Conservation (phyloP, 305 asterid species). For the Fraxinus sp. region DNA sequence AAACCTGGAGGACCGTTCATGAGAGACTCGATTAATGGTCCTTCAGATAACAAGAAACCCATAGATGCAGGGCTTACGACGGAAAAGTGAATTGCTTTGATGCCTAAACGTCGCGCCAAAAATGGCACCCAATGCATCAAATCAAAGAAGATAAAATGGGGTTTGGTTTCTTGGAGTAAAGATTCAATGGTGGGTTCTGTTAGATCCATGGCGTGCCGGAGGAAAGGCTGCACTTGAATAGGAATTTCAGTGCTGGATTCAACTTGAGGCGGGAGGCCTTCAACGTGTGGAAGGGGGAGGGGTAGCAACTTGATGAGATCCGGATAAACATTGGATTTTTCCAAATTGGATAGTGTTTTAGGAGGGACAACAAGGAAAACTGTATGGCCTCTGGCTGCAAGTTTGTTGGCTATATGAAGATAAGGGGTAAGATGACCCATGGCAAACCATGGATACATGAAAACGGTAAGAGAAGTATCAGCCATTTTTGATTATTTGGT, state of each 20-base stretch:
- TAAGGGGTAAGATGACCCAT: conserved; percentile 67
- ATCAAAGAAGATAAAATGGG: conserved; percentile 27
- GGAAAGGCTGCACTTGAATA: conserved; percentile 30
- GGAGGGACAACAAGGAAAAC: conserved; percentile 57
- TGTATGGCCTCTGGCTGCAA: conserved; percentile 60
- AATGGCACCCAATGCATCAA: conserved; percentile 25
- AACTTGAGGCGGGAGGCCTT: conserved; percentile 56
- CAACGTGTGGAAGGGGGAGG: conserved; percentile 46
- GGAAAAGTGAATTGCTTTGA: conserved; percentile 44
- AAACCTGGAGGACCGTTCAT: conserved; percentile 47
- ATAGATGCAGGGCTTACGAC: conserved; percentile 45
- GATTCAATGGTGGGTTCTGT: conserved; percentile 33
- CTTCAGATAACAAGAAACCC: conserved; percentile 44
- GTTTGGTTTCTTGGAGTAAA: conserved; percentile 14
- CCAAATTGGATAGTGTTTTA: conserved; percentile 39
- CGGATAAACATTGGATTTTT: conserved; percentile 48
- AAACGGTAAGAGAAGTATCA: conserved; percentile 28
- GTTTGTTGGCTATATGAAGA: conserved; percentile 63
- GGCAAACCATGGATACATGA: conserved; percentile 75
- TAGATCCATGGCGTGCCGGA: conserved; percentile 55
- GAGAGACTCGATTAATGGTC: conserved; percentile 23
- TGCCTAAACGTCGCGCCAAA: conserved; percentile 28
- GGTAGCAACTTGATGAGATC: conserved; percentile 47
- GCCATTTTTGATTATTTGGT: conserved; percentile 12
- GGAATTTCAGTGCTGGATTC: conserved; percentile 60